phyloP scores from a whole-genome alignment of 306 rosid species.

The Gynostemma pentaphyllum region DNA sequence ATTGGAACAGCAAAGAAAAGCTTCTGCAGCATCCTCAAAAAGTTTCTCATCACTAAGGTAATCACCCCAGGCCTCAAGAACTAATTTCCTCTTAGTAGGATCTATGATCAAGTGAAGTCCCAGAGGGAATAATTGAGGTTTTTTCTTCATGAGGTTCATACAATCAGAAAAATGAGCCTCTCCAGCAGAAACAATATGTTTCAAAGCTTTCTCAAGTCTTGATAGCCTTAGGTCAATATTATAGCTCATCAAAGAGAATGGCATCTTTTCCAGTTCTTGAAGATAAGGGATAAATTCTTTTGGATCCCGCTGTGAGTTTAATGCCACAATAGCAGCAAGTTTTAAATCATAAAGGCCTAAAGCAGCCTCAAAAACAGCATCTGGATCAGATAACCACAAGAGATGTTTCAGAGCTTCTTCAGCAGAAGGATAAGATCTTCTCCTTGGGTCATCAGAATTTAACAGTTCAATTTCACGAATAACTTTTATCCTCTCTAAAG shows the following conservation, averaged over 20 bases:
- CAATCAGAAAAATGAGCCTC: slow-evolving; percentile 65
- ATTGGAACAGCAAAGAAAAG: slow-evolving; percentile 67
- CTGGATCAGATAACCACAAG: slow-evolving; percentile 82
- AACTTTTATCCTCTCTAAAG: slow-evolving; percentile 70
- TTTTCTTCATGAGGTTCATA: slow-evolving; percentile 63
- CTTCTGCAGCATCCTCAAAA: slow-evolving; percentile 75
- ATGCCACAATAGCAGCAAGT: slow-evolving; percentile 90
- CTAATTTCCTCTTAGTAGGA: slow-evolving; percentile 48
- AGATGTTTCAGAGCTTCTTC: slow-evolving; percentile 97
- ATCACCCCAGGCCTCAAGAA: slow-evolving; percentile 97
- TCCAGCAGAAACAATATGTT: slow-evolving; percentile 83
- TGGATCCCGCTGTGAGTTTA: slow-evolving; percentile 95
- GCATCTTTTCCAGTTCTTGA: slow-evolving; percentile 72
- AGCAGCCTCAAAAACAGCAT: slow-evolving; percentile 83
- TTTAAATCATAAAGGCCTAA: slow-evolving; percentile 93
- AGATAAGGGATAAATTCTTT: slow-evolving; percentile 90
- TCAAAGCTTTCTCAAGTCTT: slow-evolving; percentile 83
- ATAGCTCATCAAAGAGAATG: slow-evolving; percentile 61
- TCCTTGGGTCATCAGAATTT: slow-evolving; percentile 41
- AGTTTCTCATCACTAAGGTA: slow-evolving; percentile 57
- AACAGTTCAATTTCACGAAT: slow-evolving; percentile 78
- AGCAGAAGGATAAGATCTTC: slow-evolving; percentile 58
- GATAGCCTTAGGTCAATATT: slow-evolving; percentile 77
- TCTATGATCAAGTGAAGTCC: slow-evolving; percentile 74
- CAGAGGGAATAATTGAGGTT: slow-evolving; percentile 74